These are phyloP conservation scores for Eudorina sp. DNA, from an alignment of 139 green algal genomes.

Conservation along the genomic window DNA sequence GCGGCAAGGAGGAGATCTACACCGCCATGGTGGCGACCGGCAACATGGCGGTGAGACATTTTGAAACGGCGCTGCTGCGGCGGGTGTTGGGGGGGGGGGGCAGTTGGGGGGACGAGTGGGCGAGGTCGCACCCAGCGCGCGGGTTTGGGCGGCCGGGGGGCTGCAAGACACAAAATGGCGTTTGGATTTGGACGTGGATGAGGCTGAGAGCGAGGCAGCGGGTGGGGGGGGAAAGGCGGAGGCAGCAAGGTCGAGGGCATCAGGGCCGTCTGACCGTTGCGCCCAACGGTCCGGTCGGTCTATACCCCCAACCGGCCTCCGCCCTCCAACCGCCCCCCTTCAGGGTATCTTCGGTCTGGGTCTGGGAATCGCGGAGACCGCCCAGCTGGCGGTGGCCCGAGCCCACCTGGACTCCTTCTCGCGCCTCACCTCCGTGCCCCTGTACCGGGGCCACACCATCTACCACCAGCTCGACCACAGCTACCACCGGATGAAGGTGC, in stretches of 20 bases:
- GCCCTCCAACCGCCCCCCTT: no score
- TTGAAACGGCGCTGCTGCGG: no score
- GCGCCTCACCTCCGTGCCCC: constrained; percentile 59
- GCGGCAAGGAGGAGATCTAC: constrained; percentile 52
- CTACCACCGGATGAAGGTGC: constrained; percentile 60
- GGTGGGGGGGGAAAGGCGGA: no score
- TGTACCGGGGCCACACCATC: constrained; percentile 71
- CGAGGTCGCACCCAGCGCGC: no score
- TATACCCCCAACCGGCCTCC: no score
- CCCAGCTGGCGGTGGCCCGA: constrained; percentile 51
- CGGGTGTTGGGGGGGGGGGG: not conserved
- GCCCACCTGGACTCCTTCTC: constrained; percentile 57
- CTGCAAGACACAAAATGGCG: no score
- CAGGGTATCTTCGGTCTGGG: constrained; percentile 65
- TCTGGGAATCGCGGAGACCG: constrained; percentile 35
- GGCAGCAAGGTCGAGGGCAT: no score
- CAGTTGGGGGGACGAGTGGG: not conserved
- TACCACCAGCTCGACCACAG: constrained; percentile 67
- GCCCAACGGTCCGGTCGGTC: no score
- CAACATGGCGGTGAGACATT: constrained; percentile 63
- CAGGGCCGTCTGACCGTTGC: no score
- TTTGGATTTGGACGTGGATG: no score
- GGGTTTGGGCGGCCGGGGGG: no score
- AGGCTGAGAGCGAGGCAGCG: no score
- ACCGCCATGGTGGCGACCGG: constrained; percentile 63